Evolutionary conservation across 2,329 filamentous ascomycete species (phyloP), one percentile per base, ranked within the genome.

Genomic region (Xylariaceae sp.): DNA sequence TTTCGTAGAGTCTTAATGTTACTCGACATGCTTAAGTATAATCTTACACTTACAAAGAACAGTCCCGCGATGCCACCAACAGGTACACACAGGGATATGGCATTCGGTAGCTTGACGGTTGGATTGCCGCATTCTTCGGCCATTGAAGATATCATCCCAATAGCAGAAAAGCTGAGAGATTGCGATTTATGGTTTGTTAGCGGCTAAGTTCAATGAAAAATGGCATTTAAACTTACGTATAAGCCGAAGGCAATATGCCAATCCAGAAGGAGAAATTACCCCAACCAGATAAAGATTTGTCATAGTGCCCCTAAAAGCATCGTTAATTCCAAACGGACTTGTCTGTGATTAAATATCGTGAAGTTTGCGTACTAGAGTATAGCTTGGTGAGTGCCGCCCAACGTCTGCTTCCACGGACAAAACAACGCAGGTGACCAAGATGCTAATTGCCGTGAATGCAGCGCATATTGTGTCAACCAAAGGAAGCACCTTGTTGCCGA

Each of bases 61-160:
- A 85, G 65, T 1, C 81, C 82, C 0, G 79, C 78, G 41, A 82
- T 71, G 0, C 80, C 81, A 9, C 79, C 81, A 16, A 85, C 76
- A 0, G 81, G 81, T 2, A 84, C 72, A 52, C 77, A 79, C 2
- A 82, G 73, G 7, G 77, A 73, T 49, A 85, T 76, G 9, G 81
- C 82, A 32, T 74, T 78, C 0, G 82, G 81, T 0, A 85, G 71
- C 62, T 81, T 81, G 20, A 79, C 60, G 0, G 79, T 75, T 1
- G 84, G 81, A 48, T 83, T 75, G 7, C 74, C 68, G 40, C 80
- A 82, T 68, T 86, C 83, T 70, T 87, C 83, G 1, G 82, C 82
- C 84, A 86, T 87, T 7, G 80, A 80, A 0, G 81, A 78, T 52
- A 86, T 81, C 84, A 87, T 86, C 2, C 84, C 84, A 20, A 87